These are phyloP conservation scores for Cercophora sp. DNA, from an alignment of 495 filamentous ascomycete species.

Conservation along the genomic window DNA sequence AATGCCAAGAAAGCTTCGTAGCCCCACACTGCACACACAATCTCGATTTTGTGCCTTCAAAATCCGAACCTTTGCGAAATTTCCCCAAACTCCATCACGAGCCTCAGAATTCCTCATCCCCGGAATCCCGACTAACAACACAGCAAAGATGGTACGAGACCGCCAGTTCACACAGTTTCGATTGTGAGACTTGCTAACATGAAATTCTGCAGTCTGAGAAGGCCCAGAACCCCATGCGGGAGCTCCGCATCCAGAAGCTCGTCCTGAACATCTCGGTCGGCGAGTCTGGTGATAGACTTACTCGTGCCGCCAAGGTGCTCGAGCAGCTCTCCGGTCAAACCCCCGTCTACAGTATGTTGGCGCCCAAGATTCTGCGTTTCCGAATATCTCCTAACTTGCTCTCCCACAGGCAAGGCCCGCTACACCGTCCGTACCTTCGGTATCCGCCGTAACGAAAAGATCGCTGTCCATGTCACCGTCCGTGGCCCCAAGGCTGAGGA, in stretches of 20 bases:
- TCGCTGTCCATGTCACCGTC: constrained; percentile 98
- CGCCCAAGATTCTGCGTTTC: no score
- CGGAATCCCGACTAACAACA: constrained; percentile 6
- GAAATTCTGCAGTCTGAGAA: constrained; percentile 56
- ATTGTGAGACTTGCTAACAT: constrained; percentile 25
- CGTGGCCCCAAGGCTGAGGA: constrained; percentile 99
- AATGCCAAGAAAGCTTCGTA: not conserved
- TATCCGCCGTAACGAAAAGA: constrained; percentile 99
- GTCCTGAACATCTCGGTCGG: constrained; percentile 99
- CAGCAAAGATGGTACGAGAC: constrained; percentile 10
- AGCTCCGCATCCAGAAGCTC: constrained; percentile 99
- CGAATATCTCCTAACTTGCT: not conserved
- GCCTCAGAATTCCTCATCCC: constrained; percentile 4
- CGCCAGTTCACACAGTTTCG: constrained; percentile 1
- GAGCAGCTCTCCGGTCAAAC: constrained; percentile 99
- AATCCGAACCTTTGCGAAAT: constrained; percentile 2
- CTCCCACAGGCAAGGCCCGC: constrained; percentile 84
- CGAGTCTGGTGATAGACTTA: constrained; percentile 99
- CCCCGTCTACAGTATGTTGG: constrained; percentile 89
- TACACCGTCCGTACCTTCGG: constrained; percentile 99
- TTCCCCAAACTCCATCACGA: constrained; percentile 8
- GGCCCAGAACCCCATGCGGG: constrained; percentile 94
- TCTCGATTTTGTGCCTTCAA: not conserved
- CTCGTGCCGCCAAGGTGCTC: constrained; percentile 98
- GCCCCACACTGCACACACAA: constrained; percentile 6